A percentile compares a stretch with the other conserved stretches of the same genome.
Conservation (phyloP, 1,284 basidiomycete species). For the Microbotryum violaceum region DNA sequence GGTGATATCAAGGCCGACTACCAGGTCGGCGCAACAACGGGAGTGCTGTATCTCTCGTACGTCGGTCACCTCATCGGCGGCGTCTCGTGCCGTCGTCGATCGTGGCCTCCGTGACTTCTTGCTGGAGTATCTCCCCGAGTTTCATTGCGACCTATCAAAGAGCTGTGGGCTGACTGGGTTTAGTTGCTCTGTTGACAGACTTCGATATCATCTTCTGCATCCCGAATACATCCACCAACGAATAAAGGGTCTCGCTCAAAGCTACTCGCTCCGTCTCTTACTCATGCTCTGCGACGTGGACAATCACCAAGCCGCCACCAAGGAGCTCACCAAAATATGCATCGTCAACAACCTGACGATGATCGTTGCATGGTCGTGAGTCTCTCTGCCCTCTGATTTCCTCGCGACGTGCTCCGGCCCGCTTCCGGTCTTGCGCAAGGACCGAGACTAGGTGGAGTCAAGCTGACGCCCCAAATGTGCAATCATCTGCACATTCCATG, state of each 20-base stretch:
- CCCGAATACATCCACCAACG: slow-evolving; percentile 93
- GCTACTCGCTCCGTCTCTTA: slow-evolving; percentile 78
- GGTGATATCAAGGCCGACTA: slow-evolving; percentile 90
- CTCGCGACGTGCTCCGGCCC: neutral
- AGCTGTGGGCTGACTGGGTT: neutral
- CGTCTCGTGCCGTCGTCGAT: neutral
- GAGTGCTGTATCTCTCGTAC: slow-evolving; percentile 83
- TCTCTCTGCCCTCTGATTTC: slow-evolving; percentile 19
- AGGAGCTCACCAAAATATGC: slow-evolving; percentile 77
- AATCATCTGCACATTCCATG: slow-evolving; percentile 2
- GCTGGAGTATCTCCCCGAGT: neutral
- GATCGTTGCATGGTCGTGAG: slow-evolving; percentile 85
- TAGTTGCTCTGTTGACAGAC: slow-evolving; percentile 46
- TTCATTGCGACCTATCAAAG: neutral
- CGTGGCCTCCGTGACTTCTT: neutral
- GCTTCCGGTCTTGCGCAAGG: neutral
- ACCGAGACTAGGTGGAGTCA: neutral
- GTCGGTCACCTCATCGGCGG: slow-evolving; percentile 20
- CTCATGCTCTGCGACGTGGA: slow-evolving; percentile 86
- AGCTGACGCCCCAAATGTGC: neutral
- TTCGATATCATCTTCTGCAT: slow-evolving; percentile 92
- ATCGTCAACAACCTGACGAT: slow-evolving; percentile 88
- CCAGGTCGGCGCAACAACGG: slow-evolving; percentile 89
- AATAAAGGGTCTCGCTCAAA: slow-evolving; percentile 72
- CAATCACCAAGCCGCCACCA: slow-evolving; percentile 81